Evolutionary conservation across 192 early-diverging fungal species (phyloP).

Genomic region (Linnemannia schmuckeri): DNA sequence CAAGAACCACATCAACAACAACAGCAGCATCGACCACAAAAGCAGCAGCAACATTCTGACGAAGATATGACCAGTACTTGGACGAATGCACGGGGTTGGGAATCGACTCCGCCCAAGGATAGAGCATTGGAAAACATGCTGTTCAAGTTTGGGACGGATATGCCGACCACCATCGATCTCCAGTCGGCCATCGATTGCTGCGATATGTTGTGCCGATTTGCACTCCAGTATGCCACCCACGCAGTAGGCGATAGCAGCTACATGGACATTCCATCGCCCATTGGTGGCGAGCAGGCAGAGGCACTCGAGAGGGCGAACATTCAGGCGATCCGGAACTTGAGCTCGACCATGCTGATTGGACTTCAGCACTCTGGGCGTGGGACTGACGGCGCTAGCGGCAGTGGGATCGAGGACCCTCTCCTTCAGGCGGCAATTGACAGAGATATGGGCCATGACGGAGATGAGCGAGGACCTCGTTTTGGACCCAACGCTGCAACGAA

Average conservation of each 20-base stretch:
- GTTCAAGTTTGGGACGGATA: conserved; percentile 47
- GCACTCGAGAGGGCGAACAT: conserved; percentile 12
- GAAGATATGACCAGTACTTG: not conserved
- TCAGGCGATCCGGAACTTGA: conserved; percentile 37
- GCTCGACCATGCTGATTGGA: conserved; percentile 33
- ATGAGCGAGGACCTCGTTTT: conserved; percentile 11
- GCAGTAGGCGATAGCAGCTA: not conserved
- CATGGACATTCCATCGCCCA: not conserved
- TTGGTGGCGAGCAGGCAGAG: not conserved
- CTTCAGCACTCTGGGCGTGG: conserved; percentile 7
- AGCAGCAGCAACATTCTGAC: not conserved
- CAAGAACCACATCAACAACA: not conserved
- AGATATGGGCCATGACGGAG: not conserved
- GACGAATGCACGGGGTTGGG: not conserved
- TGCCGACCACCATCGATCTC: conserved; percentile 44
- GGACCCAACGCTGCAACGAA: conserved; percentile 19
- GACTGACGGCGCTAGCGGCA: not conserved
- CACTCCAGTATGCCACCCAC: conserved; percentile 23
- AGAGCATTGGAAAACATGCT: not conserved
- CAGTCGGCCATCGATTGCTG: conserved; percentile 46
- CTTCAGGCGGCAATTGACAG: conserved; percentile 2
- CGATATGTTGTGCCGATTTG: conserved; percentile 39
- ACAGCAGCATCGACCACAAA: not conserved
- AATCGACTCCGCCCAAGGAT: not conserved
- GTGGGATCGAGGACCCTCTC: not conserved